Percentiles rank a stretch among this genome's conserved stretches.
These are phyloP conservation scores for Pseudotsuga menziesii DNA, from an alignment of 75 land plant genomes.

Conservation along the genomic window DNA sequence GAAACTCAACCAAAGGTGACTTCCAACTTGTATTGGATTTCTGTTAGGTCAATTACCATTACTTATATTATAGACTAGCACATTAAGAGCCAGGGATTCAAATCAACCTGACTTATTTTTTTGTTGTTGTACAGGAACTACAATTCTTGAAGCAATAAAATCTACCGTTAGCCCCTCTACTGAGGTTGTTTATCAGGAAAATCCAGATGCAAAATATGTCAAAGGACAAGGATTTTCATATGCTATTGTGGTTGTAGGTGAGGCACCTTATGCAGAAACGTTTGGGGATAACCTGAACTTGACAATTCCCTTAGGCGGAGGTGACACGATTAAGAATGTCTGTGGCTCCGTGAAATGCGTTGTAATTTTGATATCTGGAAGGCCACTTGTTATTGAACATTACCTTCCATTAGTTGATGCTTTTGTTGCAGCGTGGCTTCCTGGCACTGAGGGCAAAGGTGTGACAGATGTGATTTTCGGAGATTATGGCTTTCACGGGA, in stretches of 20 bases:
- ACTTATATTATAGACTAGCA: not conserved
- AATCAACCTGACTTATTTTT: not conserved
- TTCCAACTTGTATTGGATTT: not conserved
- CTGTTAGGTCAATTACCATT: not conserved
- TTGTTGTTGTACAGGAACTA: slow-evolving; percentile 41
- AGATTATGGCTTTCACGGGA: slow-evolving; percentile 63
- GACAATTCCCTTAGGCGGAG: slow-evolving; percentile 53
- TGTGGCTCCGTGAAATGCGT: slow-evolving; percentile 59
- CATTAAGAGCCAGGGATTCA: not conserved
- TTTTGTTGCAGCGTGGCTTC: slow-evolving; percentile 87
- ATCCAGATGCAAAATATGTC: slow-evolving; percentile 38
- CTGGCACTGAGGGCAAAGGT: slow-evolving; percentile 78
- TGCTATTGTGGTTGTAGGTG: slow-evolving; percentile 75
- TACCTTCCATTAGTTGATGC: slow-evolving; percentile 46
- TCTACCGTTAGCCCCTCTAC: slow-evolving; percentile 42
- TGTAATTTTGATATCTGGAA: slow-evolving; percentile 67
- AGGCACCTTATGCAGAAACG: slow-evolving; percentile 63
- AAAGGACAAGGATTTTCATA: slow-evolving; percentile 28
- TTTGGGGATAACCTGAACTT: slow-evolving; percentile 65
- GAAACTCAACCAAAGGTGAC: slow-evolving; percentile 38
- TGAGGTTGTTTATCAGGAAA: slow-evolving; percentile 40
- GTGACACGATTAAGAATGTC: slow-evolving; percentile 38
- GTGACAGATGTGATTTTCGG: slow-evolving; percentile 72
- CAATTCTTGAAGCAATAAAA: slow-evolving; percentile 47
- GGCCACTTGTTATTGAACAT: slow-evolving; percentile 69